Evolutionary conservation across 805 yeast genomes (phyloP), one percentile per base, ranked within the genome.

Genomic region (Wickerhamiella musiphila): DNA sequence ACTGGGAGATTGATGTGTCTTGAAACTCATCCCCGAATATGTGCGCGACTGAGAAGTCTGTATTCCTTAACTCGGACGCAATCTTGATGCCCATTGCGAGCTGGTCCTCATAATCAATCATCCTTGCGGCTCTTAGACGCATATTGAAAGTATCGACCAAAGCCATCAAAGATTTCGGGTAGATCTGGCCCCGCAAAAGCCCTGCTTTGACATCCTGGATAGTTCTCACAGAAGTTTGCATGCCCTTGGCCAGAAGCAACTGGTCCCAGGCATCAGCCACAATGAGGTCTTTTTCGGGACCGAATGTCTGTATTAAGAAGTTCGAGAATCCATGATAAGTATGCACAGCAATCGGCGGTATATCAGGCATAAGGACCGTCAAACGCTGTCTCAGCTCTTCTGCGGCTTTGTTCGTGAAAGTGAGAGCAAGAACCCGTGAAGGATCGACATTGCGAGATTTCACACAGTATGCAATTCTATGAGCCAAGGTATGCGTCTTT

Each of bases 371-470:
- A 2, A 29, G 28, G 10, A 17, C 8, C 5, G 10, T 14, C 8
- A 86, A 52, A 26, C 95, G 59, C 18, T 68, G 73, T 9, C 60
- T 55, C 78, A 86, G 75, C 53, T 86, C 94, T 31, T 60, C 63
- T 2, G 94, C 86, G 0, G 98, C 95, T 44, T 77, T 79, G 45
- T 79, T 81, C 7, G 96, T 84, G 58, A 90, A 86, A 0, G 96
- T 84, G 3, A 94, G 79, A 12, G 84, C 92, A 2, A 86, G 66
- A 13, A 86, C 65, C 28, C 65, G 56, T 20, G 63, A 60, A 0
- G 95, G 84, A 1, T 60, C 57, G 1, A 76, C 52, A 11, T 28
- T 23, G 3, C 61, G 53, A 24, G 61, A 50, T 4, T 68, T 40
- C 6, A 84, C 44, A 19, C 84, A 56, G 44, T 71, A 66, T 1